Base-by-base conservation (phyloP, 768 basidiomycete genomes). In the Boletus subparvulus region DNA sequence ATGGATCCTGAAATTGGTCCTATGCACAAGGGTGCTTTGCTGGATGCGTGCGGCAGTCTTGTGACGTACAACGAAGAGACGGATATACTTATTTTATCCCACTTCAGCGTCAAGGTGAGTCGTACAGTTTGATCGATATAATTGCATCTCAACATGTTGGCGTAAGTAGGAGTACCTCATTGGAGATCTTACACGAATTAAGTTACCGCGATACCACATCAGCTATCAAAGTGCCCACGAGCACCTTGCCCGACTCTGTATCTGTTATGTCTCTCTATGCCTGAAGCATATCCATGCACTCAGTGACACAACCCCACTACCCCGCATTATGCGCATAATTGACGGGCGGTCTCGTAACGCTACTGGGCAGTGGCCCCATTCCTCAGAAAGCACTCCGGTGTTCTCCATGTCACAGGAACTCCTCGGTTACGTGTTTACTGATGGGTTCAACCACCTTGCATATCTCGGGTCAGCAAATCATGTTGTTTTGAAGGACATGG, bases 21-120 rank as follows among this genome's bases (percentile, higher is more conserved):
- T 0, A 53, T 66, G 21, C 44, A 61, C 17, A 47, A 21, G 9
- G 28, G 7, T 13, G 47, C 37, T 17, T 44, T 66, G 19, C 16
- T 66, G 47, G 55, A 64, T 2, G 55, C 45, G 6, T 67, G 56
- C 39, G 35, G 62, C 3, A 61, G 53, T 19, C 59, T 66, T 4
- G 65, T 66, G 36, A 52, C 37, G 7, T 49, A 61, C 13, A 52
- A 61, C 28, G 52, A 61, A 24, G 47, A 52, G 21, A 61, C 60
- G 2, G 37, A 24, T 6, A 26, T 59, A 8, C 14, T 64, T 3
- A 50, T 58, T 6, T 42, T 66, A 12, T 66, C 65, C 2, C 65
- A 66, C 42, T 67, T 58, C n/a, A 66, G 65, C 32, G 65, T 67
- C 47, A 66, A 64, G 57, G 65, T 64, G 44, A 42, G 56, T 33